Evolutionary conservation across 805 yeast genomes (phyloP), one percentile per base, ranked within the genome.

Genomic region (Spencermartinsiella europaea): DNA sequence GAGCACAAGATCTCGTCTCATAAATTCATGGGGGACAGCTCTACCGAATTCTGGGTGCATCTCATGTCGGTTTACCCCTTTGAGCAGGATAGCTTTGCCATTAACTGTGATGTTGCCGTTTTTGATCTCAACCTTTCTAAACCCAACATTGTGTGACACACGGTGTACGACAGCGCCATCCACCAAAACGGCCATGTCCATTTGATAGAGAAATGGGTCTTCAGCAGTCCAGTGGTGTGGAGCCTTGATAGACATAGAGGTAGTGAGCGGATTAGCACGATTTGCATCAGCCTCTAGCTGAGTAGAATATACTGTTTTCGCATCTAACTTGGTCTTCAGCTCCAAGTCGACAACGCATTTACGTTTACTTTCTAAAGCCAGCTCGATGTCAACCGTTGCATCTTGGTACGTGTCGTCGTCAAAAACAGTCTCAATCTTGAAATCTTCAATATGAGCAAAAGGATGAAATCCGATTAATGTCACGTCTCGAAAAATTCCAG

Each of bases 61-160:
- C 21, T 66, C 70, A 47, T 66, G 70, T 19, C 68, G 50, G 51
- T 65, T 65, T 21, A 62, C 66, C 10, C 70, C 70, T 34, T 61
- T 56, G 27, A 66, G 42, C 34, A 58, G 49, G 21, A 66, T 51
- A 3, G 59, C 51, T 35, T 35, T 50, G 8, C 68, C 68, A 48
- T 66, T 66, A 37, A 65, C 66, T 19, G 51, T 44, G 34, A 66
- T 53, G 12, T 53, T 44, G 2, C 68, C 65, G 27, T 57, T 51
- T 17, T 44, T 47, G 44, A 65, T 54, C 45, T 61, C 64, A n/a
- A 64, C 63, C n/a, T 51, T 51, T n/a, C 68, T 57, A 48, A 66
- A 60, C 2, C 70, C 71, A 17, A 64, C 53, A 1, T 53, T 48
- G 21, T 58, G 58, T 7, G 34, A 22, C 14, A 65, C 43, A 1